Evolutionary conservation across 2,329 filamentous ascomycete species (phyloP), one percentile per base, ranked within the genome.

Genomic region (Diaporthe vexans): DNA sequence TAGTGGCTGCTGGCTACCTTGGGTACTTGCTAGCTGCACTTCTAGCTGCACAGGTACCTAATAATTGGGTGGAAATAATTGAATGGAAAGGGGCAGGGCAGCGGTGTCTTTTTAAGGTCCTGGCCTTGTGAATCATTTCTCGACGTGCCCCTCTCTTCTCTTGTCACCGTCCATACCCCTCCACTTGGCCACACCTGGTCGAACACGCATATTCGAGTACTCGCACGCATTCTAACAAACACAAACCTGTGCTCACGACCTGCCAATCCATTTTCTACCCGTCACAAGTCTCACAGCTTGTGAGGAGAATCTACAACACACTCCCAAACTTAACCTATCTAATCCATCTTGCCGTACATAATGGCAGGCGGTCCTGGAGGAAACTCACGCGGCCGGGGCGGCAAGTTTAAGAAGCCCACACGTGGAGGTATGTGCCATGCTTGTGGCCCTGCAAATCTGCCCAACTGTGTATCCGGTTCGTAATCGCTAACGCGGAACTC

Each of bases 391-490:
- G 95, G 94, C 79, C 94, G 95, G 82, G 95, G 94, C 80, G 95
- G 95, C 85, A 98, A 98, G 86, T 98, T 96, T 84, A 94, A 92
- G 87, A 98, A 98, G 88, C 95, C 93, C 78, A 95, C 94, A 79
- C 91, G 96, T 85, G 96, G 96, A 89, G 95, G 96, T 96, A 86
- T 79, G 89, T 65, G 40, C 51, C 46, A 13, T 52, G 17, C 13
- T 24, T 3, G 8, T 68, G 48, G 63, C 33, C 29, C 56, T 46
- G n/a, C 24, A 21, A 33, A 8, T 4, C 54, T 65, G 19, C 21
- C 21, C n/a, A 63, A 63, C 63, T 17, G 26, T 35, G 5, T 7
- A 19, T 15, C 24, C 29, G 65, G 9, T 46, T 59, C 6, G 9
- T 26, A 21, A 24, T 46, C 52, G 35, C 73, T 77, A 56, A 80